These are phyloP conservation scores for Collariella sp. DNA, from an alignment of 495 filamentous ascomycete species.

Conservation along the genomic window DNA sequence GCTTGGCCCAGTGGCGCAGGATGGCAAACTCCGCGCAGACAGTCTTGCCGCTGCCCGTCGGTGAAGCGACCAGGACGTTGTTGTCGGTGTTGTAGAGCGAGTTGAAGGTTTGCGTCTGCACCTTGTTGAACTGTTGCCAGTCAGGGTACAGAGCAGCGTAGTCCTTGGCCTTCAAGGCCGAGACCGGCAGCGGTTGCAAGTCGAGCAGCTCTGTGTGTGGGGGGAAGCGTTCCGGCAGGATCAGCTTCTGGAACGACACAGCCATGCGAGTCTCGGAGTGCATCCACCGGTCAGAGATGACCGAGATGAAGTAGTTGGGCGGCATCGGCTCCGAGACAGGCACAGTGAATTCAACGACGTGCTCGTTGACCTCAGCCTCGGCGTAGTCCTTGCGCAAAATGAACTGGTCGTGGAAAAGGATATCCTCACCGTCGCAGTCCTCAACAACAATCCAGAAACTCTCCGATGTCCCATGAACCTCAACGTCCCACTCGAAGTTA, in stretches of 20 bases:
- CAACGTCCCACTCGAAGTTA: constrained; percentile 93
- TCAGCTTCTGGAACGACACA: constrained; percentile 87
- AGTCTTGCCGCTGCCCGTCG: constrained; percentile 92
- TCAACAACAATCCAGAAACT: constrained; percentile 96
- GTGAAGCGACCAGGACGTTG: constrained; percentile 83
- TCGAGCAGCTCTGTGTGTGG: constrained; percentile 86
- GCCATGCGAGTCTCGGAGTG: constrained; percentile 90
- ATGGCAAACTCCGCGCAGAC: constrained; percentile 93
- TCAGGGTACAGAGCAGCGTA: constrained; percentile 73
- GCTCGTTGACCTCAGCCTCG: constrained; percentile 70
- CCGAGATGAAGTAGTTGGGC: constrained; percentile 93
- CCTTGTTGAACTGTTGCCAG: constrained; percentile 89
- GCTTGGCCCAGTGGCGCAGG: constrained; percentile 74
- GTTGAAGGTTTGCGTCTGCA: constrained; percentile 96
- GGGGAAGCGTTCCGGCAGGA: constrained; percentile 91
- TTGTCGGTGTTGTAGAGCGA: constrained; percentile 82
- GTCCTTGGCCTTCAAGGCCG: constrained; percentile 78
- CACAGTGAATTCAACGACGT: constrained; percentile 95
- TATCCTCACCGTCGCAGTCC: constrained; percentile 94
- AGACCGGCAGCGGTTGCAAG: constrained; percentile 79
- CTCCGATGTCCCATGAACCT: constrained; percentile 77
- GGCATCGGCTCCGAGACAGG: constrained; percentile 96
- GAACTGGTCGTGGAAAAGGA: constrained; percentile 93
- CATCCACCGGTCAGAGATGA: constrained; percentile 96
- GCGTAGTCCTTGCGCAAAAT: constrained; percentile 82